Base-by-base conservation (phyloP, 225 moss, liverwort and hornwort species). In the Bryoerythrophyllum caledonicum region DNA sequence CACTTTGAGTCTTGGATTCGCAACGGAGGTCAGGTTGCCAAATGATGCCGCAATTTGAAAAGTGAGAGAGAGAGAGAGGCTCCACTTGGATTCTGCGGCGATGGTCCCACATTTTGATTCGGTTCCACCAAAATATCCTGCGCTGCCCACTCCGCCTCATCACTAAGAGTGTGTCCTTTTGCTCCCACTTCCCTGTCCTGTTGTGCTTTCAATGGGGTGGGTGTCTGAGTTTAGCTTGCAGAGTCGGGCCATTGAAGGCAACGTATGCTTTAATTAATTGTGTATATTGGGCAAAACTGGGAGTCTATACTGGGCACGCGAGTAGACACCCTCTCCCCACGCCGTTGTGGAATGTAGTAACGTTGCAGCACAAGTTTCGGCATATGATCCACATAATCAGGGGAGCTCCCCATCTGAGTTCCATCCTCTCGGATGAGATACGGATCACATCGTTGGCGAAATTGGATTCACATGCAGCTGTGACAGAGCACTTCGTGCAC, bases 21-120 rank as follows among this genome's bases (percentile, higher is more conserved):
- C 25, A 6, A 7, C 44, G 13, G 27, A 48, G 26, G 49, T 2
- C 12, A 43, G n/a, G 43, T 16, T 16, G 46, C 46, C 5, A 17
- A 6, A 17, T 12, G 70, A 10, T 10, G 40, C 56, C 10, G 37
- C 40, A 40, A 41, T 62, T 73, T 23, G 61, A 61, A 62, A 62
- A n/a, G 15, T 8, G 46, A 19, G 37, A 40, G 43, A 37, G 10
- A 46, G 65, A 65, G 71, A 59, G 27, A 28, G 44, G 26, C 43
- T 71, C 43, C 27, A 44, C 71, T 43, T 41, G 71, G 19, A 20
- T 28, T 59, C 59, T 59, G 71, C 35, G 23, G 30, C 17, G 43
- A 40, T 60, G 71, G 71, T 71, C 71, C 71, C 59, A 60, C 71
- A 71, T 43, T 43, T 13, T 59, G 41, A 71, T 71, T 59, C 59